Evolutionary conservation across 139 green algal species (phyloP).

Genomic region (Micractinium sp.): DNA sequence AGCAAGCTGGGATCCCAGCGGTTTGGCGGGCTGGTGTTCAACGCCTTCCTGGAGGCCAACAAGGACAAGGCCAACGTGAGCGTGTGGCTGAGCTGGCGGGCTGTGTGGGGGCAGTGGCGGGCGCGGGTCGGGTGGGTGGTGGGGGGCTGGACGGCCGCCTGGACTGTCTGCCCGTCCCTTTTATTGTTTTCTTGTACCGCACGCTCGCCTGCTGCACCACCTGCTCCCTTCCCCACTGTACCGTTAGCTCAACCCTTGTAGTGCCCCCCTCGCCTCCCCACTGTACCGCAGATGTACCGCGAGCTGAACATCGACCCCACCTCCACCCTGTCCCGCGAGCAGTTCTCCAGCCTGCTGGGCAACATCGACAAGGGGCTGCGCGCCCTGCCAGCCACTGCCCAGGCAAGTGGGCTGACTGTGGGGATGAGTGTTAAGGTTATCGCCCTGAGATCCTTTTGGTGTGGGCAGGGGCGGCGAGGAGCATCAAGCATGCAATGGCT

Average conservation of each 20-base stretch:
- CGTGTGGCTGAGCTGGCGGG: too few species aligned
- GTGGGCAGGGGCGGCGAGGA: too few species aligned
- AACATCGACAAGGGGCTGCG: constrained; percentile 76
- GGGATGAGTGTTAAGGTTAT: too few species aligned
- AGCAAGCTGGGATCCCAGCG: constrained; percentile 37
- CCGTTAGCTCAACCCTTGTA: not conserved
- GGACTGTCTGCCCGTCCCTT: not conserved
- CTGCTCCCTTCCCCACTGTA: too few species aligned
- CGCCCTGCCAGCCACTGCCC: constrained; percentile 83
- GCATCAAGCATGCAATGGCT: too few species aligned
- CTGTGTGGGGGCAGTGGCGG: too few species aligned
- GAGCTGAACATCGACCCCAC: constrained; percentile 41
- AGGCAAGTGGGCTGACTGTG: too few species aligned
- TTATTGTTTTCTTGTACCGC: too few species aligned
- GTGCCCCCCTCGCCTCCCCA: not conserved
- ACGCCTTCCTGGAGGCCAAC: constrained; percentile 28
- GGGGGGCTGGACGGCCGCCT: too few species aligned
- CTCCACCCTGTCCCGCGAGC: constrained; percentile 57
- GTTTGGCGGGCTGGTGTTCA: constrained; percentile 54
- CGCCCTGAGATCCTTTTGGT: too few species aligned
- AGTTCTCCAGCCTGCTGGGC: constrained; percentile 79
- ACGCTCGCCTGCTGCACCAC: too few species aligned
- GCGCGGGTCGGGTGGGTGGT: too few species aligned
- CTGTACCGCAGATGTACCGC: constrained; percentile 29
- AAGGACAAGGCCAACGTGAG: constrained; percentile 13